Base-by-base conservation (phyloP, 257 asterid genomes). In the Osmanthus fragrans region DNA sequence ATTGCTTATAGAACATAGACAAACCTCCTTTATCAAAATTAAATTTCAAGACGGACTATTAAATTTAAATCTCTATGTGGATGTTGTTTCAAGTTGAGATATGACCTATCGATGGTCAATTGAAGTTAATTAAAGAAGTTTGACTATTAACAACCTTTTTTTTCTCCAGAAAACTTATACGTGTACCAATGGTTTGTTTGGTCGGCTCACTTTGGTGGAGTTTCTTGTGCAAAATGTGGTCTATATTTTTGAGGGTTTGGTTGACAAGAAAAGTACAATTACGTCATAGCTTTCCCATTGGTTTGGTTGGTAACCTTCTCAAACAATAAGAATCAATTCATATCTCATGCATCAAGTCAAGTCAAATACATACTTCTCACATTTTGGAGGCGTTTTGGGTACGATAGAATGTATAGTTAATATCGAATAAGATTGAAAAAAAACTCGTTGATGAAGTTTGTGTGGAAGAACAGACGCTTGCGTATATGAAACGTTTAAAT, bases 281-380 rank as follows among this genome's bases (percentile, higher is more conserved):
- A 3, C 29, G 69, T 23, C 69, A 25, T 63, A 25, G 70, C 80
- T 80, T 80, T 74, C 58, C 72, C 83, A 76, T 84, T 81, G 85
- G 88, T 84, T 81, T 81, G 84, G 88, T 84, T 84, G 85, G 85
- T 74, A 7, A 81, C 82, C 77, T 72, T 76, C 78, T 63, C 39
- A 60, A 74, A 73, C 64, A 54, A 54, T 54, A n/a, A 54, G 64
- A 54, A 63, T 63, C 19, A 19, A 63, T 63, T 63, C 69, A 63
- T 9, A 63, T 63, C 69, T 63, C 68, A 60, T 10, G 68, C 68
- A 60, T 60, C 33, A 10, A 23, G 33, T 60, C 68, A 60, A 10
- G 56, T 47, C 56, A 47, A 47, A 47, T 47, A 47, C 56, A 47
- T 15, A 15, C 56, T 15, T 47, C 56, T 47, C 7, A 47, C 7